Base-by-base conservation (phyloP, 495 filamentous ascomycete species). In the Rostrohypoxylon terebratum region DNA sequence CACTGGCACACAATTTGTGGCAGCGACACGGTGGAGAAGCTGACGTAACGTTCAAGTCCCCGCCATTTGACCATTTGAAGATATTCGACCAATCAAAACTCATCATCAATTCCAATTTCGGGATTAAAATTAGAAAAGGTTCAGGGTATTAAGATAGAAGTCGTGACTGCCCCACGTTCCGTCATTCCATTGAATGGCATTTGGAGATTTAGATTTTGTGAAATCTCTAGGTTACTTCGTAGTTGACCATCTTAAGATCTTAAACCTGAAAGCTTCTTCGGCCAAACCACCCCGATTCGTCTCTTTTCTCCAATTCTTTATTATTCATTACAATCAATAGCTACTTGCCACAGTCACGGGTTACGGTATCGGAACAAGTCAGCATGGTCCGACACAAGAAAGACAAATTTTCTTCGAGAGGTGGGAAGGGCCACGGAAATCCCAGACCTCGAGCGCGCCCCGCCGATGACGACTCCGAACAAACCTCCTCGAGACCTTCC, bases 371-470 rank as follows among this genome's bases (percentile, higher is more conserved):
- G 28, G 6, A 28, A 28, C 2, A 28, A 21, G 3, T 5, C 23
- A 79, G 36, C 1, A 96, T 96, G 94, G 93, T 97, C 61, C 93
- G 94, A 59, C 93, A 97, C 82, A 97, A 97, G 80, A 97, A 97
- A 83, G 94, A 97, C 81, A 89, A 89, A 77, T 91, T 93, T 79
- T 84, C 88, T 53, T 86, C 87, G 28, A 73, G 82, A 72, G 87
- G 90, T 76, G 89, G 90, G 75, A 92, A 90, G 79, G 88, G 90
- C 80, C 83, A 82, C 78, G 76, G 77, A 4, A 77, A 75, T 78
- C 84, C 77, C 28, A 81, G 83, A 69, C 78, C 83, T 66, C 70
- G 75, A 57, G 59, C 66, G 40, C 74, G 42, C 69, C 53, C 73
- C 50, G 61, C 73, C 36, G 71, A 77, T 33, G 63, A 77, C 31